Evolutionary conservation across 352 stramenopile species (phyloP), one percentile per base, ranked within the genome.

Genomic region (Globisporangium recalcitrans): DNA sequence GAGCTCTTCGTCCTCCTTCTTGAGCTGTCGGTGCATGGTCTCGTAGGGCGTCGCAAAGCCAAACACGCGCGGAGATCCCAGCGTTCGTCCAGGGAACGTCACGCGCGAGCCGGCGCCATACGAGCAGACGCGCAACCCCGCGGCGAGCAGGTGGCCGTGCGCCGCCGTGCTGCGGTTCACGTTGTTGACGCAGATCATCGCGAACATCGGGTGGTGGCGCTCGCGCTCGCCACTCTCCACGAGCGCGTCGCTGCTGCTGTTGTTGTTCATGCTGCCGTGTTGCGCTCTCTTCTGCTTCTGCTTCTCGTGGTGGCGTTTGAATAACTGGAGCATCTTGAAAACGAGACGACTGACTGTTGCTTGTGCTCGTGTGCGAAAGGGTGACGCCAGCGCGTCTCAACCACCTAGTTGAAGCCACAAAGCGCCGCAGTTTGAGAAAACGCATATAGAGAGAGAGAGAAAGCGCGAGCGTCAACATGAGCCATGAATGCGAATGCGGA

Each of bases 101-200:
- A 95, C 86, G 46, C 66, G 64, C 14, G 67, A 70, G 0, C 83
- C 84, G 1, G 80, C 79, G 26, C 87, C 87, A 58, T 86, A 95
- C 13, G 82, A 93, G 56, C 76, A 78, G 19, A 91, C 87, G 49
- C 82, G 71, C 34, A 95, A 52, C 0, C 86, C 85, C 8, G 74
- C 79, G 5, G 70, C 58, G 13, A 71, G 64, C 52, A 95, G 63
- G 36, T 69, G 66, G 31, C 72, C 77, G 63, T 95, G 85, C 32
- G 86, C 87, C 29, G 84, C 85, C 29, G 86, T 80, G 66, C 84
- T 94, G 44, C 85, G 78, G 61, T 95, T 95, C 36, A 95, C 86
- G 65, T 95, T 95, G 73, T 91, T 93, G 32, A 71, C 79, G 67
- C 86, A 95, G 36, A 95, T 77, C 70, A 95, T 85, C n/a, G 83